Evolutionary conservation across 768 basidiomycete genomes (phyloP), one percentile per base, ranked within the genome.

Genomic region (Hypholoma fasciculare): DNA sequence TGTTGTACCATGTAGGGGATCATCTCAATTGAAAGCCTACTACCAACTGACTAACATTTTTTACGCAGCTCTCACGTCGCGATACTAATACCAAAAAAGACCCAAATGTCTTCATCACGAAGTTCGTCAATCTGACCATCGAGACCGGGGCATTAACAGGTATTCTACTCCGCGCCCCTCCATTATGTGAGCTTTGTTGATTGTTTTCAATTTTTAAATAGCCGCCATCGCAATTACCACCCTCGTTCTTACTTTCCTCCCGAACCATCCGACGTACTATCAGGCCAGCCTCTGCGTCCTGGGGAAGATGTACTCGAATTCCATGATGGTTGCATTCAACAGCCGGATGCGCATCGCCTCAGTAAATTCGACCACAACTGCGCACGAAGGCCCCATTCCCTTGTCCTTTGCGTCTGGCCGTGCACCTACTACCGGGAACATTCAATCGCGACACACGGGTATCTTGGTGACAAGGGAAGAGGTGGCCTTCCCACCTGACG

Each of bases 281-380:
- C 43, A 51, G 53, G 57, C 60, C 12, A 30, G 53, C 23, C 16
- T 54, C 20, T 49, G 47, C n/a, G 51, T 59, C 7, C 47, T 61
- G 23, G 60, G 60, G 40, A 64, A 64, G 51, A 27, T 61, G 19
- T 61, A 64, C 44, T 52, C 63, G 3, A 64, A 61, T 23, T 59
- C 63, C n/a, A 61, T 64, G 60, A 61, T 64, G 63, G 60, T 59
- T 1, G 57, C 61, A 14, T 64, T 64, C 51, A 64, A 64, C 54
- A 61, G 60, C 38, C 57, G 63, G 23, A 58, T 62, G 42, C 39
- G 39, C 19, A 58, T 52, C 50, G 57, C 44, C 20, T 48, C 54
- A n/a, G 44, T 57, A 7, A 57, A 51, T 26, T 37, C 16, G 9
- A 57, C 43, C 19, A 53, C 52, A 3, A 57, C 56, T 4, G 56